Evolutionary conservation across 129 eudicot species (phyloP).

Genomic region (Heracleum sosnowskyi): DNA sequence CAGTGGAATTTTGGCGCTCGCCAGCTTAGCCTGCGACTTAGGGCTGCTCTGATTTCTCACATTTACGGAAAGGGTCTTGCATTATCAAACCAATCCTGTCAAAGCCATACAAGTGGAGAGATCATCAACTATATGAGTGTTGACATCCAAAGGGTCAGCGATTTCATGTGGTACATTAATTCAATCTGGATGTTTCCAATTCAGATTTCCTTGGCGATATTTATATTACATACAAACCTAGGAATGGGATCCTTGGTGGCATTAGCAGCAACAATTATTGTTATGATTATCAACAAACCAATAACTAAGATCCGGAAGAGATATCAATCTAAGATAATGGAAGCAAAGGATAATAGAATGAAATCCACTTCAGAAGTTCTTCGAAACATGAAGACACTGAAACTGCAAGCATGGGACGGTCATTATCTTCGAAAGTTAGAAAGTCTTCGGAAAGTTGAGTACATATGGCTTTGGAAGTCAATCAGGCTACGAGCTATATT

Average conservation of each 20-base stretch:
- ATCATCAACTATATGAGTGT: constrained; percentile 89
- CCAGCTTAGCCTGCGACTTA: constrained; percentile 68
- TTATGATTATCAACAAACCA: constrained; percentile 77
- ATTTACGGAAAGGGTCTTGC: constrained; percentile 73
- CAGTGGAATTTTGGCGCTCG: constrained; percentile 98
- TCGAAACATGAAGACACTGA: constrained; percentile 66
- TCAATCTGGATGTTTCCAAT: constrained; percentile 67
- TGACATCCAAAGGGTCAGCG: constrained; percentile 76
- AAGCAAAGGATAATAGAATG: constrained; percentile 81
- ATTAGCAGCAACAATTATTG: constrained; percentile 52
- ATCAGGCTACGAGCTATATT: constrained; percentile 43
- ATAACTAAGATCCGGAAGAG: constrained; percentile 58
- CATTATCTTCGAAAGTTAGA: constrained; percentile 51
- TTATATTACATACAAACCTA: constrained; percentile 57
- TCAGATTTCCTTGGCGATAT: constrained; percentile 68
- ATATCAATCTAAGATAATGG: constrained; percentile 75
- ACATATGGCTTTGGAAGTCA: constrained; percentile 69
- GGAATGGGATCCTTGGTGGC: constrained; percentile 70
- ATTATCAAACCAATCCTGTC: constrained; percentile 69
- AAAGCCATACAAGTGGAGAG: constrained; percentile 76
- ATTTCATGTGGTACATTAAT: constrained; percentile 84
- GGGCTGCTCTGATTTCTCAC: constrained; percentile 78
- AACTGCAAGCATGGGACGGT: constrained; percentile 94
- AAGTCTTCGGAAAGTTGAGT: constrained; percentile 48
- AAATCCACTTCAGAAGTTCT: constrained; percentile 86